Percentiles rank a stretch among this genome's conserved stretches.
Evolutionary conservation across 2,329 filamentous ascomycete species (phyloP).

Genomic region (Phaeosphaeria sp.): DNA sequence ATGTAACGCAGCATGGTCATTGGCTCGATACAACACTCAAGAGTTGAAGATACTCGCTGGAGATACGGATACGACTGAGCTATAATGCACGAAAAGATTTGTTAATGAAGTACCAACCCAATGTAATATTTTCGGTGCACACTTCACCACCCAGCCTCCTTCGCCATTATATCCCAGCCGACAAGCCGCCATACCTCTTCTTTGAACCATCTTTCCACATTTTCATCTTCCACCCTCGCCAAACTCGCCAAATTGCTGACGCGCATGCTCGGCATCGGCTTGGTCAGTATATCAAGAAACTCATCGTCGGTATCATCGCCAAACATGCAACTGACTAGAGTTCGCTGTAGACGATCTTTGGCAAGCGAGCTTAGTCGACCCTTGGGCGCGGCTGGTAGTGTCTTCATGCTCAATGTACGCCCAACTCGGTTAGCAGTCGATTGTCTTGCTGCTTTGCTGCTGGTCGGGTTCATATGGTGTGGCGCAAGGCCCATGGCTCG

Average conservation of each 20-base stretch:
- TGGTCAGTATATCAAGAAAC: conserved; percentile 51
- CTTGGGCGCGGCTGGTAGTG: conserved; percentile 32
- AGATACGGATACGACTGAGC: no score
- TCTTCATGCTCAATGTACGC: conserved; percentile 36
- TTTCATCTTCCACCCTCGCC: conserved; percentile 47
- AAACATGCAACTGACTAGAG: conserved; percentile 54
- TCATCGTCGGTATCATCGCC: conserved; percentile 46
- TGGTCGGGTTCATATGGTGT: conserved; percentile 39
- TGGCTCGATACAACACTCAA: no score
- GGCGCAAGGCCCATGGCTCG: conserved; percentile 49
- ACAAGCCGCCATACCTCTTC: conserved; percentile 63
- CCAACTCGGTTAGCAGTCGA: conserved; percentile 7
- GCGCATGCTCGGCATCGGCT: conserved; percentile 38
- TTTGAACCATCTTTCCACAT: conserved; percentile 61
- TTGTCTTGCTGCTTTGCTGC: conserved; percentile 11
- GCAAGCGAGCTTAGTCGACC: conserved; percentile 44
- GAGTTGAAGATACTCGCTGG: no score
- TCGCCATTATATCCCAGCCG: conserved; percentile 61
- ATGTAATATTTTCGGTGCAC: no score
- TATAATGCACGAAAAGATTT: no score
- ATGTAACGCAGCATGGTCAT: no score
- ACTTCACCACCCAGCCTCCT: conserved; percentile 26
- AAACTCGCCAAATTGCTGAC: conserved; percentile 32
- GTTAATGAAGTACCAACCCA: no score
- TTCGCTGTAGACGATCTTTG: conserved; percentile 53